Percentiles rank a stretch among this genome's conserved stretches.
phyloP scores from a whole-genome alignment of 805 yeast genomes.

The Ogataea pignaliae region DNA sequence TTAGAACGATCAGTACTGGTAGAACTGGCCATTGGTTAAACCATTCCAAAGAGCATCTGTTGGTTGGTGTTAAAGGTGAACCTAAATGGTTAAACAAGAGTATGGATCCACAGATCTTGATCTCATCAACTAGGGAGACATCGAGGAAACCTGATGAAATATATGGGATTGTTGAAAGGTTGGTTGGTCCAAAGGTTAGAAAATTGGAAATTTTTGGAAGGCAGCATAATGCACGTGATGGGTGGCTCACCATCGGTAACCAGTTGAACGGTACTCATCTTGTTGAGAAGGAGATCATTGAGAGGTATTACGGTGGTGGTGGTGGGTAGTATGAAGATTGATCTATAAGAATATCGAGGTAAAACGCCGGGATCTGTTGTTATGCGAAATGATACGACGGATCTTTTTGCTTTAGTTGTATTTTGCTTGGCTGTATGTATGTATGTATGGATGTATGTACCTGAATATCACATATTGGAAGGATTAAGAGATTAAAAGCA shows the following conservation, averaged over 20 bases:
- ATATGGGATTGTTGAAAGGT: constrained; percentile 78
- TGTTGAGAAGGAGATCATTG: constrained; percentile 50
- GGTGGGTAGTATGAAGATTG: neutral
- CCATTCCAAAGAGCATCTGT: constrained; percentile 87
- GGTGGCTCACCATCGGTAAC: constrained; percentile 86
- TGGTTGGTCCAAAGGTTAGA: constrained; percentile 72
- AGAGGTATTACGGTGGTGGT: constrained; percentile 11
- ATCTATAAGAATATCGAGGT: too few relatives aligned
- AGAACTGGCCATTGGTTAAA: constrained; percentile 97
- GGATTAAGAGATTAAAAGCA: too few relatives aligned
- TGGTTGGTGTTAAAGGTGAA: constrained; percentile 80
- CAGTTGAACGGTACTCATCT: constrained; percentile 61
- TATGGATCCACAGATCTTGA: constrained; percentile 72
- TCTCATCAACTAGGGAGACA: constrained; percentile 82
- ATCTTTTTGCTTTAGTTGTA: too few relatives aligned
- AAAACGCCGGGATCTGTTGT: too few relatives aligned
- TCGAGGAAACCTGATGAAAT: constrained; percentile 89
- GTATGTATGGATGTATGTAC: too few relatives aligned
- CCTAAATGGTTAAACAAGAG: constrained; percentile 66
- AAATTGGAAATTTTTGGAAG: constrained; percentile 89
- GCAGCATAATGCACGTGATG: constrained; percentile 78
- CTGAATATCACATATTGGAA: too few relatives aligned
- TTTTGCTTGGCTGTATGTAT: too few relatives aligned
- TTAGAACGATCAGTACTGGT: constrained; percentile 89
- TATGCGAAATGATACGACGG: too few relatives aligned